phyloP scores from a whole-genome alignment of 257 asterid species.

The Primulina tabacum region DNA sequence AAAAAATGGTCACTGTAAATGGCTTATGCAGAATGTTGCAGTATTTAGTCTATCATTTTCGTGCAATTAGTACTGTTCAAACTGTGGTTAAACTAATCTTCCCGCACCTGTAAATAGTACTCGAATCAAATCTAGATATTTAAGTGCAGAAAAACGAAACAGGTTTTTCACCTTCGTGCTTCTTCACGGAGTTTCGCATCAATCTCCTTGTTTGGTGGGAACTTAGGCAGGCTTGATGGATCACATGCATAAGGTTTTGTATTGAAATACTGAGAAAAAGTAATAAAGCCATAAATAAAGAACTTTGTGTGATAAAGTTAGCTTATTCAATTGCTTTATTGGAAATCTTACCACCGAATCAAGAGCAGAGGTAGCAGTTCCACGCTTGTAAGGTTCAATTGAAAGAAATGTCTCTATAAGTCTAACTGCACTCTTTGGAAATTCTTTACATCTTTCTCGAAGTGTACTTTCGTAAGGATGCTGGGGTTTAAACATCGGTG shows the following conservation, averaged over 20 bases:
- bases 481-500: slow-evolving; percentile 55
- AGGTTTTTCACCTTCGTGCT: slow-evolving; percentile 45
- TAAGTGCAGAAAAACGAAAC: neutral
- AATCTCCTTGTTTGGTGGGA: slow-evolving; percentile 91
- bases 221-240: slow-evolving; percentile 73
- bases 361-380: slow-evolving; percentile 72
- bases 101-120: neutral
- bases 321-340: neutral
- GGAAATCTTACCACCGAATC: slow-evolving; percentile 52
- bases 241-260: slow-evolving; percentile 78
- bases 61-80: neutral
- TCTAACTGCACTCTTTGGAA: slow-evolving; percentile 64
- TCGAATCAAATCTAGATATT: neutral
- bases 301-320: neutral
- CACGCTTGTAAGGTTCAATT: slow-evolving; percentile 67
- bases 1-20: neutral
- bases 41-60: too few relatives aligned
- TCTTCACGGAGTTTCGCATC: slow-evolving; percentile 92
- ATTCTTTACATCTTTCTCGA: slow-evolving; percentile 74
- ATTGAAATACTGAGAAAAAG: slow-evolving; percentile 54
- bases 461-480: slow-evolving; percentile 74
- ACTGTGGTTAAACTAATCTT: neutral
- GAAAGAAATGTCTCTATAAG: slow-evolving; percentile 71
- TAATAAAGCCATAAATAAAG: slow-evolving; percentile 1
- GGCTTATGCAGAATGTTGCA: neutral